Evolutionary conservation across 305 asterid genomes (phyloP).

Genomic region (Andrographis paniculata): DNA sequence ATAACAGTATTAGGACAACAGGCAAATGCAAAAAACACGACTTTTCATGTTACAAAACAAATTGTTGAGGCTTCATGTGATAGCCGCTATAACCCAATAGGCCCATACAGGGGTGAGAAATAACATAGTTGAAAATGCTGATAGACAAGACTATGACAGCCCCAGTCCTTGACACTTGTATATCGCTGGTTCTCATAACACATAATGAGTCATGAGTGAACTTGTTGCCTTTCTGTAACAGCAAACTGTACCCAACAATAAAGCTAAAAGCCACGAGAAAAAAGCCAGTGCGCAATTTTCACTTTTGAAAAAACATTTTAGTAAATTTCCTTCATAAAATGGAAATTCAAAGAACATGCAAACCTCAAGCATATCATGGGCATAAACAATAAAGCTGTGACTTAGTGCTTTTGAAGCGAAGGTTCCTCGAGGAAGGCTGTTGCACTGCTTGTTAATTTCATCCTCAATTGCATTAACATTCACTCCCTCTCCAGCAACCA

Average conservation of each 20-base stretch:
- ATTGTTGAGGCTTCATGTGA: too few relatives aligned
- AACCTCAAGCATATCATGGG: slow-evolving; percentile 88
- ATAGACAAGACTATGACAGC: too few relatives aligned
- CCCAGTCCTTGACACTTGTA: not conserved
- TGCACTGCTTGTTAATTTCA: slow-evolving; percentile 71
- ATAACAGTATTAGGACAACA: slow-evolving; percentile 12
- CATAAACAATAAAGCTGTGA: slow-evolving; percentile 83
- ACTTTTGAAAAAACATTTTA: not conserved
- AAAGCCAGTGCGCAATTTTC: too few relatives aligned
- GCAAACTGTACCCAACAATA: not conserved
- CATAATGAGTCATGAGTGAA: too few relatives aligned
- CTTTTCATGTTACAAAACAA: not conserved
- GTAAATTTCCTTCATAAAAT: slow-evolving; percentile 1
- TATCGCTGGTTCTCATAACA: too few relatives aligned
- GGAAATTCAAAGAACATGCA: slow-evolving; percentile 17
- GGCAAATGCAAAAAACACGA: slow-evolving; percentile 5
- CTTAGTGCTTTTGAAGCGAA: slow-evolving; percentile 76
- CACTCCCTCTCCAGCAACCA: slow-evolving; percentile 73
- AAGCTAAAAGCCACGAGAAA: too few relatives aligned
- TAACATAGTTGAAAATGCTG: too few relatives aligned
- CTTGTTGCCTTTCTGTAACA: not conserved
- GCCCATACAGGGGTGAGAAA: too few relatives aligned
- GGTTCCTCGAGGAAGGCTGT: slow-evolving; percentile 78
- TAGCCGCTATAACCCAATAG: too few relatives aligned
- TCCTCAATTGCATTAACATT: slow-evolving; percentile 54